Evolutionary conservation across 208 protist species (phyloP).

Genomic region (Angomonas deanei): DNA sequence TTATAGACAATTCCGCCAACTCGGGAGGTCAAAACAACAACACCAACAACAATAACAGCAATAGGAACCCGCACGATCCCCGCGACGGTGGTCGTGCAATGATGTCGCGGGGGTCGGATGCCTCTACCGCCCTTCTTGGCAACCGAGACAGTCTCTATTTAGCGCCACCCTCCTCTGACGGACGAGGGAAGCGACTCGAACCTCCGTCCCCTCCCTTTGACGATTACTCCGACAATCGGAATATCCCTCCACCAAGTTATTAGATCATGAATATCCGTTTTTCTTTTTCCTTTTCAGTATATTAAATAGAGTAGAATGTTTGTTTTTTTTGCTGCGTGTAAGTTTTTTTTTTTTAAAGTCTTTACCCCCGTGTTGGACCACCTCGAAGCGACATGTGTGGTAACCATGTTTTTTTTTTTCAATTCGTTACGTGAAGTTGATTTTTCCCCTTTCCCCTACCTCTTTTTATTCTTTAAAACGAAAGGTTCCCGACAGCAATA

Average conservation of each 20-base stretch:
- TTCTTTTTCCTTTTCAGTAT: not conserved
- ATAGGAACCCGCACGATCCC: too few species aligned
- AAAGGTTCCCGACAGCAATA: not conserved
- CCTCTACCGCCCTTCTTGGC: not conserved
- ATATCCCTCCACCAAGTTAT: not conserved
- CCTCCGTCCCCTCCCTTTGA: not conserved
- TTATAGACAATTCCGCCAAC: not conserved
- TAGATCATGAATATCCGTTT: not conserved
- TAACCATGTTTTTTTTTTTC: too few species aligned
- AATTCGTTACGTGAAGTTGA: not conserved
- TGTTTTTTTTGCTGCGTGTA: not conserved
- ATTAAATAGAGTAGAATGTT: not conserved
- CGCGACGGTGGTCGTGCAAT: too few species aligned
- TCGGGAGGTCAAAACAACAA: too few species aligned
- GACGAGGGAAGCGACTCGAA: not conserved
- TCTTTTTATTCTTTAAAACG: not conserved
- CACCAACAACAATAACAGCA: too few species aligned
- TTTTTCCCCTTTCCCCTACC: not conserved
- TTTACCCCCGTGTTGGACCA: not conserved
- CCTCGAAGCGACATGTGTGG: too few species aligned
- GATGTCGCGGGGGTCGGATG: not conserved
- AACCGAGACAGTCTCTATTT: not conserved
- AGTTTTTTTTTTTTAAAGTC: not conserved
- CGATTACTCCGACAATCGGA: not conserved
- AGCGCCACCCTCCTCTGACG: not conserved